Conservation (phyloP, 2,329 filamentous ascomycete species). For the Didymella arachidicola region DNA sequence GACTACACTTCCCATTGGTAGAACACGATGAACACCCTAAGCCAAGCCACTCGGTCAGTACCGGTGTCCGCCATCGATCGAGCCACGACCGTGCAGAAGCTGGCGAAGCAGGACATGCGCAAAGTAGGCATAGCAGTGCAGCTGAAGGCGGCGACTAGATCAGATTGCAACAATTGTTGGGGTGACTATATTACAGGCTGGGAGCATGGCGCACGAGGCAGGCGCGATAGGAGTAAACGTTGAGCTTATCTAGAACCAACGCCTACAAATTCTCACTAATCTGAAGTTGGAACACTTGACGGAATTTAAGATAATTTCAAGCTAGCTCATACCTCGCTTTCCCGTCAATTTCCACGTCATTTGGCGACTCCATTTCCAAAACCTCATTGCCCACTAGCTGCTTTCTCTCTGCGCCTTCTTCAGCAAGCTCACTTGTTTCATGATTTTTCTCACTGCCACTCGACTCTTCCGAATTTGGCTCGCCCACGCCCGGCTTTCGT, state of each 20-base stretch:
- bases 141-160: conserved; percentile 14
- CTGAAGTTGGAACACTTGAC: too few relatives aligned
- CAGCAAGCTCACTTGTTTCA: neutral
- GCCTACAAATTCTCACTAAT: neutral
- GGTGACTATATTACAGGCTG: neutral
- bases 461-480: neutral
- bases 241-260: neutral
- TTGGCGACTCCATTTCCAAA: neutral
- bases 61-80: conserved; percentile 11
- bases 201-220: neutral
- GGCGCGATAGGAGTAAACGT: too few relatives aligned
- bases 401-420: neutral
- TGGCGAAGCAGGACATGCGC: conserved; percentile 20
- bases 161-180: neutral
- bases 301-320: neutral
- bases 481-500: too few relatives aligned
- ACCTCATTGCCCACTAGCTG: neutral
- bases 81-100: conserved; percentile 24
- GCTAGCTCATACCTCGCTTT: neutral
- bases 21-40: conserved; percentile 23
- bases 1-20: conserved; percentile 23
- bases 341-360: neutral
- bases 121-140: conserved; percentile 1
- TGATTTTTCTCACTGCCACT: neutral
- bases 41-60: conserved; percentile 11